Evolutionary conservation across 2,329 filamentous ascomycete genomes (phyloP).

Genomic region (Verticillium albo-atrum): DNA sequence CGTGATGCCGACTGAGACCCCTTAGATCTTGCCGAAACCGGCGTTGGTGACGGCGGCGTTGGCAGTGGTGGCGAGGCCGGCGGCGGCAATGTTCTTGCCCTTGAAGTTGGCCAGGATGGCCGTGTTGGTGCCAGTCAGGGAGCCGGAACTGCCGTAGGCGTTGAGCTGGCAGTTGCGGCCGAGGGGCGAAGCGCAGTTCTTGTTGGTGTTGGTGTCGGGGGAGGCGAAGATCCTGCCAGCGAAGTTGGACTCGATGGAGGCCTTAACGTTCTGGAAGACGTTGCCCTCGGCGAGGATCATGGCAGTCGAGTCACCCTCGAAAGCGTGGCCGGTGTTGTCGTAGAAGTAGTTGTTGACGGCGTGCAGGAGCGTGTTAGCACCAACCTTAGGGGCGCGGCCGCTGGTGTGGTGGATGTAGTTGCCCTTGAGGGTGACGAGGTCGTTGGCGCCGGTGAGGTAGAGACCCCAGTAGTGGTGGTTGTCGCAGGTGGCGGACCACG

Average conservation of each 20-base stretch:
- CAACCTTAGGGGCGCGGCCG: constrained; percentile 54
- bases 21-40: constrained; percentile 40
- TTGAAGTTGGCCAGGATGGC: constrained; percentile 45
- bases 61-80: constrained; percentile 27
- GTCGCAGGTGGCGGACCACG: constrained; percentile 54
- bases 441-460: constrained; percentile 51
- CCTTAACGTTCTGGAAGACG: constrained; percentile 49
- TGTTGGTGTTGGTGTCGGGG: constrained; percentile 26
- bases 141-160: constrained; percentile 35
- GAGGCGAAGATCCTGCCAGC: constrained; percentile 27
- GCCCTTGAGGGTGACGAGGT: constrained; percentile 53
- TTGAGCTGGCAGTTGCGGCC: constrained; percentile 48
- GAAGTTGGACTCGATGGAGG: constrained; percentile 29
- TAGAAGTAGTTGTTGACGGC: constrained; percentile 61
- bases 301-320: constrained; percentile 41
- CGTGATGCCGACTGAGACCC: too few species aligned
- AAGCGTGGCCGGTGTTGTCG: constrained; percentile 51
- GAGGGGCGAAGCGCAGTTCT: constrained; percentile 36
- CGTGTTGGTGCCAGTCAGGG: constrained; percentile 35
- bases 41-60: constrained; percentile 33
- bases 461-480: constrained; percentile 57
- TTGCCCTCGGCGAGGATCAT: constrained; percentile 50
- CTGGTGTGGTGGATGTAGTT: constrained; percentile 58
- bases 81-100: constrained; percentile 47
- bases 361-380: constrained; percentile 51